Evolutionary conservation across 306 rosid genomes (phyloP), one percentile per base, ranked within the genome.

Genomic region (Vicia faba): DNA sequence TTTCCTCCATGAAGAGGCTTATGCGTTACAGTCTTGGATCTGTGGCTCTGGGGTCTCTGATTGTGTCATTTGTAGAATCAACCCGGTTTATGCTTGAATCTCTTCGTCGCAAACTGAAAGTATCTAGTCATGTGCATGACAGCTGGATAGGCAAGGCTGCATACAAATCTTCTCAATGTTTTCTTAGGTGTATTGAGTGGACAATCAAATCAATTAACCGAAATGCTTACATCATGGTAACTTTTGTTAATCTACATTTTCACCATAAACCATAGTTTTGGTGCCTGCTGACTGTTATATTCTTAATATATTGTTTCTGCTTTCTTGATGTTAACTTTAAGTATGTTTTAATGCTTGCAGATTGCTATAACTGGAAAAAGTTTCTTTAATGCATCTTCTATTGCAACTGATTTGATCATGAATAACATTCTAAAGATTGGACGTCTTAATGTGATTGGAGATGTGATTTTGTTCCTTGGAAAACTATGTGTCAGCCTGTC

Each of bases 221-320:
- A 69, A 93, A 93, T 73, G 99, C 99, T 36, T 93, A 90, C 79
- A 90, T 93, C 57, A 85, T 93, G 99, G 98, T 92, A 87, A 78
- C 64, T 68, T 43, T 31, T 57, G 50, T 51, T 58, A 41, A 59
- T 74, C 50, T 71, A 16, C 51, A 53, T 16, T 20, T 66, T 50
- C 48, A 25, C 36, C 44, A 3, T 40, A 29, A 11, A 70, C 28
- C 59, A 31, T 43, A 39, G 33, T 64, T 71, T 73, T 38, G 49
- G 20, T 57, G 40, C 40, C 0, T 1, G 46, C 46, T 3, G 41
- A 29, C 15, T 29, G 61, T 26, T 56, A 29, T 38, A 61, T 9
- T 15, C 54, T 14, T 46, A 16, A 35, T 2, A 25, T 12, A 20
- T 8, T 60, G 40, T 4, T 15, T 23, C 19, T n/a, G 58, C 10